These are phyloP conservation scores for Rhynchospora pubera DNA, from an alignment of 176 grass and related monocot species.

Conservation along the genomic window DNA sequence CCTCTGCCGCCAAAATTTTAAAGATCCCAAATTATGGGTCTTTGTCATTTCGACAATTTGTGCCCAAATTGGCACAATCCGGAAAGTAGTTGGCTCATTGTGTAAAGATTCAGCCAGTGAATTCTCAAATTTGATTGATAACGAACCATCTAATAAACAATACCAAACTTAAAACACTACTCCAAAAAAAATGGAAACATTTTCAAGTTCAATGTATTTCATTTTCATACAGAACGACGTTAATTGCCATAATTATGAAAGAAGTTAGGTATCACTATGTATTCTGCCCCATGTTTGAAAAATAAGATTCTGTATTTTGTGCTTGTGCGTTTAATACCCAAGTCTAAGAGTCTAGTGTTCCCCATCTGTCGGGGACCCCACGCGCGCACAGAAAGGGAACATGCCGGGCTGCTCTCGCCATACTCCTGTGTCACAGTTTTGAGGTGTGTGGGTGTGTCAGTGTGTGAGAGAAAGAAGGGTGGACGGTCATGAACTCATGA, in stretches of 20 bases:
- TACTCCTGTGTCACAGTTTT: neutral
- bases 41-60: too few species aligned
- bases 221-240: neutral
- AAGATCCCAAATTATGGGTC: too few species aligned
- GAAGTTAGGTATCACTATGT: neutral
- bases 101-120: too few species aligned
- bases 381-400: neutral
- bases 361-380: conserved; percentile 11
- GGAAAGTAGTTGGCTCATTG: too few species aligned
- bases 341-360: conserved; percentile 3
- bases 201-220: too few species aligned
- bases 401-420: conserved; percentile 13
- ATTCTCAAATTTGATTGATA: too few species aligned
- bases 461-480: neutral
- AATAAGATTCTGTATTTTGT: neutral
- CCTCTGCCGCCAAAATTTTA: too few species aligned
- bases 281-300: neutral
- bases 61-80: too few species aligned
- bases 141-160: too few species aligned
- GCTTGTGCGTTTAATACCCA: neutral
- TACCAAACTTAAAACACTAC: too few species aligned
- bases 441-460: neutral
- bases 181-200: too few species aligned
- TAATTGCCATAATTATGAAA: neutral
- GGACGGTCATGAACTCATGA: neutral